These are phyloP conservation scores for Kurtzmaniella natalensis DNA, from an alignment of 1,139 yeast genomes.

Conservation along the genomic window DNA sequence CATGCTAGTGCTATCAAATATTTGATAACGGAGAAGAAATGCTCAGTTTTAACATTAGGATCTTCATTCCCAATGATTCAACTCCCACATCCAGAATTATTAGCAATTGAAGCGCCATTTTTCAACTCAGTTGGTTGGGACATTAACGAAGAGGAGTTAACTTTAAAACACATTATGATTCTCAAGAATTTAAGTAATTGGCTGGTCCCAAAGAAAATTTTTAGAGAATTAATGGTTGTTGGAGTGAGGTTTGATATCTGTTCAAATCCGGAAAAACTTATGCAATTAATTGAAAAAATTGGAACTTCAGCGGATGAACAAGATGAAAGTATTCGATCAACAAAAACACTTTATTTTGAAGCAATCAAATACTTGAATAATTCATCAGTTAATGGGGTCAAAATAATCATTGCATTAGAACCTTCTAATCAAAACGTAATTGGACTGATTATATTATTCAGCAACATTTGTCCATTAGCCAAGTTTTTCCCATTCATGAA, in stretches of 20 bases:
- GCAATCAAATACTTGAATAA: constrained; percentile 20
- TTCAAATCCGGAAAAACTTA: constrained; percentile 34
- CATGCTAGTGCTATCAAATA: constrained; percentile 55
- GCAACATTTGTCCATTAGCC: constrained; percentile 43
- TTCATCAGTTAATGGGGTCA: constrained; percentile 27
- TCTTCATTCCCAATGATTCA: constrained; percentile 49
- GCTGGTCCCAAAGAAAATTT: constrained; percentile 53
- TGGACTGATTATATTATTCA: constrained; percentile 54
- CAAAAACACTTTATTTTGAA: constrained; percentile 19
- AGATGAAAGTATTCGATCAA: constrained; percentile 3
- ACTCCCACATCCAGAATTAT: constrained; percentile 30
- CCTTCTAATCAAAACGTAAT: constrained; percentile 51
- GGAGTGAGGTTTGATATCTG: constrained; percentile 59
- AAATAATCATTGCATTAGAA: constrained; percentile 54
- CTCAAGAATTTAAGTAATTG: constrained; percentile 37
- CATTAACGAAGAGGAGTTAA: constrained; percentile 8
- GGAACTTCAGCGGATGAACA: not conserved
- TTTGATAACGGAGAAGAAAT: constrained; percentile 41
- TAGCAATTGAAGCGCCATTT: constrained; percentile 19
- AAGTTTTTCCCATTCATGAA: constrained; percentile 51
- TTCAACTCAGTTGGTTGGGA: constrained; percentile 41
- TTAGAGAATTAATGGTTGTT: constrained; percentile 54
- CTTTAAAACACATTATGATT: constrained; percentile 32
- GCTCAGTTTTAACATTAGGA: constrained; percentile 44
- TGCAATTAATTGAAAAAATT: constrained; percentile 27